Evolutionary conservation across 2,329 filamentous ascomycete genomes (phyloP), one percentile per base, ranked within the genome.

Genomic region (Aspergillus amoenus): DNA sequence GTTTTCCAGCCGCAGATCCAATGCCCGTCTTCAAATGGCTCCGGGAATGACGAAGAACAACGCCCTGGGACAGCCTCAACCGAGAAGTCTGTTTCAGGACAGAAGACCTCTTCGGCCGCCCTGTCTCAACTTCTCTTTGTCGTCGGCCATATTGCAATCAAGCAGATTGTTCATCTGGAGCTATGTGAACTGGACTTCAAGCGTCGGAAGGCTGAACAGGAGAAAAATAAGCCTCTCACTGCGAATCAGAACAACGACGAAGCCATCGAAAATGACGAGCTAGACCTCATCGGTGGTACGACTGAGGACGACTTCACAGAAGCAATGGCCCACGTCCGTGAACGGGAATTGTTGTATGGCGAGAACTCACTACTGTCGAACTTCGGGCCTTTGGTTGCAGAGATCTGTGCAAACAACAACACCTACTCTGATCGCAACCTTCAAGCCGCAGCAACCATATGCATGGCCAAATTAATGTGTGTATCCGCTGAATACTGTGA

Each of bases 121-220:
- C 81, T 99, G 2, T 96, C 94, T 0, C 94, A 97, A 68, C 82
- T 99, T 2, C 81, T 99, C 0, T 97, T 97, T 71, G 89, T 96
- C 37, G 93, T 97, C 30, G 94, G 94, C 0, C 94, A 99, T 69
- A 90, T 97, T 47, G 94, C 94, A 13, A 94, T 99, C 71, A 99
- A 99, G 78, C 95, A 99, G 71, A 99, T 99, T 66, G 95, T 99
- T 0, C 94, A 99, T 72, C 84, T 99, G 11, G 94, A 99, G 68
- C 82, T 97, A n/a, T 96, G 93, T 72, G 94, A 99, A 71, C 86
- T 94, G 49, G 94, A 99, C 74, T 99, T 99, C 76, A 99, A 99
- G 80, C 89, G 93, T 53, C 85, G 93, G 64, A 99, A 99, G 80
- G 72, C 72, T 7, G 78, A 78, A 73, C 72, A 77, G 67, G 70